Percentiles rank a stretch among this genome's conserved stretches.
Conservation (phyloP, 345 rosid genomes). For the Boechera retrofracta region DNA sequence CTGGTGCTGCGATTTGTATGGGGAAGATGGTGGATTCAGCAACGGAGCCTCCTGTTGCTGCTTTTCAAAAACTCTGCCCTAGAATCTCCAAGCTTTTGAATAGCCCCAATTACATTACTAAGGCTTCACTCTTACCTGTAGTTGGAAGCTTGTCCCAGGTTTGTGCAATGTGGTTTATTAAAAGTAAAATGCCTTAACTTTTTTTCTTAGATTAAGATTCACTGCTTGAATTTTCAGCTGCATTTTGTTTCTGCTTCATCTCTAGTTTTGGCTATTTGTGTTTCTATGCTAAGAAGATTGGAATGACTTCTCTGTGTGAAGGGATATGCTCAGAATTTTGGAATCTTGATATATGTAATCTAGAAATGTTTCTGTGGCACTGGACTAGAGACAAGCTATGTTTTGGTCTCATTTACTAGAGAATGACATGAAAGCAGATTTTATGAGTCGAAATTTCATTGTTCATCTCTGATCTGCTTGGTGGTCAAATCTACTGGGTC, state of each 20-base stretch:
- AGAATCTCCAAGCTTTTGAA: slow-evolving; percentile 83
- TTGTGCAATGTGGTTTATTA: slow-evolving; percentile 39
- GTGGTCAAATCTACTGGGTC: slow-evolving; percentile 10
- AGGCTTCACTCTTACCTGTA: slow-evolving; percentile 73
- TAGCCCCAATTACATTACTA: slow-evolving; percentile 77
- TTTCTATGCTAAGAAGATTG: slow-evolving; percentile 11
- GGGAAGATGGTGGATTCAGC: slow-evolving; percentile 87
- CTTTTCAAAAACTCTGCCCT: slow-evolving; percentile 83
- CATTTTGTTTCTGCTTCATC: not conserved
- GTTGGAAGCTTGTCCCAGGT: slow-evolving; percentile 90
- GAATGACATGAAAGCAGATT: slow-evolving; percentile 3
- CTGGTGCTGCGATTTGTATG: slow-evolving; percentile 91
- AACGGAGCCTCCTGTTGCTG: slow-evolving; percentile 55
- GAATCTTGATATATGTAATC: slow-evolving; percentile 10
- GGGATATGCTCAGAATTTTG: not conserved
- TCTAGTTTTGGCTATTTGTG: slow-evolving; percentile 14
- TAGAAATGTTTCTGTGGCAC: slow-evolving; percentile 10
- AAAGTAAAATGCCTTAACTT: not conserved
- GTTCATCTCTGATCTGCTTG: slow-evolving; percentile 18
- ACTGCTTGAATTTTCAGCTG: slow-evolving; percentile 11
- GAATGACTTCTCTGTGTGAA: slow-evolving; percentile 11
- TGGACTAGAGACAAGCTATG: slow-evolving; percentile 7
- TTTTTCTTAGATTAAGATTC: no score
- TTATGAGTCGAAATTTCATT: not conserved
- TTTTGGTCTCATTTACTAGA: slow-evolving; percentile 5